Base-by-base conservation (phyloP, 176 grass and related monocot species). In the Aegilops speltoides region DNA sequence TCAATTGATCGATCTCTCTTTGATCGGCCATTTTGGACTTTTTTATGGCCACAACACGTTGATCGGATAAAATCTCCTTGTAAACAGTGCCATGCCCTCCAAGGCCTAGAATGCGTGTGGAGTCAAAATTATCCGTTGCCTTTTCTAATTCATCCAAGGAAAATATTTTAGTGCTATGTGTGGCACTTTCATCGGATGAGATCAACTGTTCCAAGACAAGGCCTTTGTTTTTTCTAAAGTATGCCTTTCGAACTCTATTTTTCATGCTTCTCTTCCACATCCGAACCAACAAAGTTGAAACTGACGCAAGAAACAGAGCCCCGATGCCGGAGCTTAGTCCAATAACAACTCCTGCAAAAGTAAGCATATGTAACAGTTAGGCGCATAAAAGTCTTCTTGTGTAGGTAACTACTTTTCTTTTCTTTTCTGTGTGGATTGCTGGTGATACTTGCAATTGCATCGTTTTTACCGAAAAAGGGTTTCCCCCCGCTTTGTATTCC, bases 21-120 rank as follows among this genome's bases (percentile, higher is more conserved):
- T 85, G 77, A 15, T 90, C 68, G 10, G 78, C 33, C 20, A 82
- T 17, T 23, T 86, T 90, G 3, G 88, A 80, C 41, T 33, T 90
- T n/a, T 90, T 86, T 54, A 86, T 83, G n/a, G 88, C 83, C 14
- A 90, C 78, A 20, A 86, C 40, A 15, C 59, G 65, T 10, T 82
- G 33, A 60, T 86, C 76, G n/a, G 66, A 31, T 11, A 90, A 75
- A 14, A 79, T 73, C 28, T 81, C 87, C 32, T 79, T 89, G 23
- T 88, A 88, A 32, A 89, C 83, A 4, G 79, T 83, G 17, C 37
- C 69, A 73, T 73, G 69, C 20, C 84, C 88, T 43, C 84, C 88
- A 2, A 56, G 60, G 5, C 88, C 88, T 48, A 83, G 26, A 59
- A 90, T 64, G 10, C 61, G 68, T 22, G 52, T 65, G 64, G 57